Conservation (phyloP, 768 basidiomycete species). For the Leccinum aurantiacum region DNA sequence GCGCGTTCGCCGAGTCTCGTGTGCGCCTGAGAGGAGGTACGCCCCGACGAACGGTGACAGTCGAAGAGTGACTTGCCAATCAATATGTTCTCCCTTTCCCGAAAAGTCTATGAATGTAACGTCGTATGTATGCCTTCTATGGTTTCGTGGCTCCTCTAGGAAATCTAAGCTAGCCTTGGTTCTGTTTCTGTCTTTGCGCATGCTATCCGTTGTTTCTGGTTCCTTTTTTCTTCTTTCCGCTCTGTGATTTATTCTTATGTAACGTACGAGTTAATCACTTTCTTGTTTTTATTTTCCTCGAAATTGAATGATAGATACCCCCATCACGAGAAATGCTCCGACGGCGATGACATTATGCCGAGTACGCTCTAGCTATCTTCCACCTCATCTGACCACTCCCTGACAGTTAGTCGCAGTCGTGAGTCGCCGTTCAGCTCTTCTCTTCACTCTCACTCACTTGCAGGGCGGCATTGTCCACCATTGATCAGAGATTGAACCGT, state of each 20-base stretch:
- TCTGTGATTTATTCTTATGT: conserved; percentile 20
- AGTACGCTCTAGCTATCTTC: no score
- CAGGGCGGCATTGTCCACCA: no score
- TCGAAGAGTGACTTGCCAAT: conserved; percentile 22
- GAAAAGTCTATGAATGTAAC: neutral
- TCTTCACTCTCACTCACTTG: no score
- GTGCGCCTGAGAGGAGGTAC: conserved; percentile 23
- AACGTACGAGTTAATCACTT: conserved; percentile 12
- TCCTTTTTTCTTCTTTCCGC: conserved; percentile 7
- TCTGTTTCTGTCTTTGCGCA: conserved; percentile 13
- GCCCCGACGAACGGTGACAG: conserved; percentile 19
- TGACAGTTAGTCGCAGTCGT: no score
- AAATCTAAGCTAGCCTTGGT: conserved; percentile 11
- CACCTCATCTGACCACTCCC: no score
- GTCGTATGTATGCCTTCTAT: conserved; percentile 3
- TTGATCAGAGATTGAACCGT: no score
- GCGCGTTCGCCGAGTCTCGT: conserved; percentile 34
- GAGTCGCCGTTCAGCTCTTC: no score
- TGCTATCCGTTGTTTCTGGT: conserved; percentile 20
- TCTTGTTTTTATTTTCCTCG: neutral
- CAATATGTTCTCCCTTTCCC: neutral
- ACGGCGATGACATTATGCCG: no score
- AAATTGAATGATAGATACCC: neutral
- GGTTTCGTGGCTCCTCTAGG: neutral
- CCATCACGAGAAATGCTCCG: no score